Evolutionary conservation across 106 monocot species (phyloP).

Genomic region (Platanthera guangdongensis): DNA sequence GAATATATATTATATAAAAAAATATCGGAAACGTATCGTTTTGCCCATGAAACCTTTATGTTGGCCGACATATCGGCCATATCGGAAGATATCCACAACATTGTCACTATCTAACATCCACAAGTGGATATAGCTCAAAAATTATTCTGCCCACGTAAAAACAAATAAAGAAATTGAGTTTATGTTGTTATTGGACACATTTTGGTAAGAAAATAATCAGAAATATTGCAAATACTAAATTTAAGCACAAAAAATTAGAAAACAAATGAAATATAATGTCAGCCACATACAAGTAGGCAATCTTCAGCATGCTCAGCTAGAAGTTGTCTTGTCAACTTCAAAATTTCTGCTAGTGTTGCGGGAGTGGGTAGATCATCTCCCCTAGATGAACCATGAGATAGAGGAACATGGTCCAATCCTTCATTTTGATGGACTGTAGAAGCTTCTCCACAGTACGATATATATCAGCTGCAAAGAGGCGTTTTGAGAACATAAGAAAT

Average conservation of each 20-base stretch:
- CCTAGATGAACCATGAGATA: slow-evolving; percentile 17
- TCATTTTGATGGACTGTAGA: slow-evolving; percentile 4
- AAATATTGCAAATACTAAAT: background rate
- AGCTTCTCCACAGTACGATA: slow-evolving; percentile 12
- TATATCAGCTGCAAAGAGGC: slow-evolving; percentile 13
- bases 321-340: slow-evolving; percentile 43
- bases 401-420: slow-evolving; percentile 9
- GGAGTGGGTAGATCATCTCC: slow-evolving; percentile 50
- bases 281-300: slow-evolving; percentile 33
- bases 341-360: slow-evolving; percentile 42
- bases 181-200: background rate
- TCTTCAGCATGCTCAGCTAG: slow-evolving; percentile 42
- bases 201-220: background rate
- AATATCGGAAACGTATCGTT: too few relatives aligned
- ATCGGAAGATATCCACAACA: background rate
- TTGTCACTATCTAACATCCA: background rate
- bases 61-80: too few relatives aligned
- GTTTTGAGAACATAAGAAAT: background rate
- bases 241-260: background rate
- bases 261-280: background rate
- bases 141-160: background rate
- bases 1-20: too few relatives aligned
- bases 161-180: background rate
- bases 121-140: background rate
- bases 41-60: too few relatives aligned